These are phyloP conservation scores for Rhizoclosmatium sp. DNA, from an alignment of 192 early-diverging fungal species.

Conservation along the genomic window DNA sequence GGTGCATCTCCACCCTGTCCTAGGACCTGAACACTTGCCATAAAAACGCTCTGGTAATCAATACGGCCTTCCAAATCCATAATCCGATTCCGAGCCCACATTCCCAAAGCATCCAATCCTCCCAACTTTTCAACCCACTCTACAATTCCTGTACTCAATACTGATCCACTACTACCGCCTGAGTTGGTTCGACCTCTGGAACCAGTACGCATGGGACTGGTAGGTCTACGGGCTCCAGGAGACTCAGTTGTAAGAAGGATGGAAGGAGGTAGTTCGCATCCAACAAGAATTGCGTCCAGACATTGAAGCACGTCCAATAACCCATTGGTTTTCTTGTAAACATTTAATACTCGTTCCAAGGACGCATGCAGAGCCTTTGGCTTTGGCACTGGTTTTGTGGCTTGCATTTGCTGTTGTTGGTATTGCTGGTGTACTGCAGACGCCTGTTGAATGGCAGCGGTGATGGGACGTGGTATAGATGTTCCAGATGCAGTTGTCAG, in stretches of 20 bases:
- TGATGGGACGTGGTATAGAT: not conserved
- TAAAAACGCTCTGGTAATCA: slow-evolving; percentile 30
- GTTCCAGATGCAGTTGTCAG: not conserved
- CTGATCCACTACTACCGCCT: not conserved
- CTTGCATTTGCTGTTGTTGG: not conserved
- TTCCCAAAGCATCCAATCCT: slow-evolving; percentile 16
- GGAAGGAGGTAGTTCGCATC: not conserved
- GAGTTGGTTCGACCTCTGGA: slow-evolving; percentile 1
- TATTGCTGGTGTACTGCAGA: not conserved
- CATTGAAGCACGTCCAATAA: slow-evolving; percentile 3
- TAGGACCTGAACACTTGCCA: not conserved
- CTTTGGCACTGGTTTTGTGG: not conserved
- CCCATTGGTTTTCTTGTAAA: not conserved
- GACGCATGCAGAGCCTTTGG: not conserved
- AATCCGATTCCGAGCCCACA: slow-evolving; percentile 27
- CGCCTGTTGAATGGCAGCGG: not conserved
- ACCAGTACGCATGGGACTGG: not conserved
- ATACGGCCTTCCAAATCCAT: slow-evolving; percentile 18
- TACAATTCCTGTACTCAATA: not conserved
- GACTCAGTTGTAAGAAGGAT: not conserved
- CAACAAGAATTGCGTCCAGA: slow-evolving; percentile 8
- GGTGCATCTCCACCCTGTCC: slow-evolving; percentile 7
- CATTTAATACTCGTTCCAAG: not conserved
- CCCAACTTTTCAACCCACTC: slow-evolving; percentile 29
- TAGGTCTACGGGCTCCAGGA: not conserved